These are phyloP conservation scores for Pleurotus tuber-regium DNA, from an alignment of 768 basidiomycete species.

Conservation along the genomic window DNA sequence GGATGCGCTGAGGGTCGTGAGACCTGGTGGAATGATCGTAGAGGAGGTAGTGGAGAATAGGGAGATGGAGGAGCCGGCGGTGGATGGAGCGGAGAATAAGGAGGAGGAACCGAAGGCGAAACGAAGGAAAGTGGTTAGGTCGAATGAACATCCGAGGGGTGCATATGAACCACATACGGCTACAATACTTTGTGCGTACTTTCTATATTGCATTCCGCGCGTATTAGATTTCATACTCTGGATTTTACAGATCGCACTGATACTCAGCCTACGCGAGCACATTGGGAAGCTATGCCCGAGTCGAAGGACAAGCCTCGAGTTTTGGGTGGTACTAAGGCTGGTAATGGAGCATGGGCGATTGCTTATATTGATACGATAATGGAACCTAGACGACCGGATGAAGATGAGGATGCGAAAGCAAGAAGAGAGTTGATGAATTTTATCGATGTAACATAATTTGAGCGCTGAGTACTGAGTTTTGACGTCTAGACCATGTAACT, in stretches of 20 bases:
- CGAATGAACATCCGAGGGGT: constrained; percentile 49
- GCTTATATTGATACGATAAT: constrained; percentile 72
- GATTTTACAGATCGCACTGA: constrained; percentile 60
- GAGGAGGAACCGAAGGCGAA: constrained; percentile 17
- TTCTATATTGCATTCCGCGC: background rate
- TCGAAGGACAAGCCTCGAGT: constrained; percentile 39
- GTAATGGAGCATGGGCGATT: constrained; percentile 78
- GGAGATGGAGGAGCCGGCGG: constrained; percentile 23
- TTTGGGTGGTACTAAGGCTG: constrained; percentile 71
- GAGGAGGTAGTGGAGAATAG: constrained; percentile 24
- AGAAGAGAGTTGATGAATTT: constrained; percentile 1
- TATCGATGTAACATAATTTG: background rate
- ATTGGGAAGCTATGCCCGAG: constrained; percentile 59
- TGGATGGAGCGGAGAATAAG: constrained; percentile 16
- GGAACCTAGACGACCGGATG: constrained; percentile 24
- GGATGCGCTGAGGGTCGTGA: constrained; percentile 50
- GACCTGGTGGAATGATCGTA: constrained; percentile 35
- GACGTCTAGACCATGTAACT: too few species aligned
- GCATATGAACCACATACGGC: constrained; percentile 84
- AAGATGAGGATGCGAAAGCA: constrained; percentile 10
- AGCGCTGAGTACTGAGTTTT: too few species aligned
- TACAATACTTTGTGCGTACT: constrained; percentile 64
- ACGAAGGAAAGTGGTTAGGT: constrained; percentile 23
- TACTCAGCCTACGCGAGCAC: constrained; percentile 69
- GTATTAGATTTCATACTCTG: constrained; percentile 6